Conservation (phyloP, 140 eudicot species). For the Oenanthe javanica region DNA sequence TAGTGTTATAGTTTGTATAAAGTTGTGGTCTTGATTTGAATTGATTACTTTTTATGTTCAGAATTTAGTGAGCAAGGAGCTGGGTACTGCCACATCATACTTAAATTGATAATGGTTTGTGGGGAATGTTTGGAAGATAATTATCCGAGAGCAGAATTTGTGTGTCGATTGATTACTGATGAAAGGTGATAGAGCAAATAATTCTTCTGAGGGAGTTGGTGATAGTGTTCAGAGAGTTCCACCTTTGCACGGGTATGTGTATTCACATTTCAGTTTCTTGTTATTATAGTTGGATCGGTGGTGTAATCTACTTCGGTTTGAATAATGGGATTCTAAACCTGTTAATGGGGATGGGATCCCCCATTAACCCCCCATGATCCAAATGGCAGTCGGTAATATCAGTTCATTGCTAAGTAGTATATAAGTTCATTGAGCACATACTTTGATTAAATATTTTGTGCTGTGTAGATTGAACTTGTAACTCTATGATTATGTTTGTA, state of each 20-base stretch:
- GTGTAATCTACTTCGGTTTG: background rate
- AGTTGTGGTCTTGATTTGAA: background rate
- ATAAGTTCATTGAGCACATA: background rate
- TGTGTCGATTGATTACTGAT: constrained; percentile 27
- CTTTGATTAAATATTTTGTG: background rate
- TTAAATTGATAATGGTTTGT: constrained; percentile 47
- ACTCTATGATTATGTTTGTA: constrained; percentile 20
- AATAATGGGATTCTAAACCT: background rate
- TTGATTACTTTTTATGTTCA: background rate
- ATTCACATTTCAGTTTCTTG: background rate
- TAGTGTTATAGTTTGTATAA: background rate
- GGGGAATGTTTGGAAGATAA: constrained; percentile 26
- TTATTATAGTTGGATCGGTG: background rate
- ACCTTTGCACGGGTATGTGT: constrained; percentile 59
- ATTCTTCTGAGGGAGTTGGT: constrained; percentile 38
- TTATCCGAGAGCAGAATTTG: constrained; percentile 26
- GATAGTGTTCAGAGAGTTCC: constrained; percentile 45
- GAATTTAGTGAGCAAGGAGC: constrained; percentile 11
- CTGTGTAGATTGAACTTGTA: constrained; percentile 5
- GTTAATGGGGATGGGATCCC: background rate
- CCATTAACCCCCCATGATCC: background rate
- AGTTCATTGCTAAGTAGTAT: background rate
- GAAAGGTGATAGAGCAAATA: constrained; percentile 49
- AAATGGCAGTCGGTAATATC: background rate
- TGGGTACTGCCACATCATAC: constrained; percentile 22